Base-by-base conservation (phyloP, 768 basidiomycete genomes). In the Obba rivulosa region DNA sequence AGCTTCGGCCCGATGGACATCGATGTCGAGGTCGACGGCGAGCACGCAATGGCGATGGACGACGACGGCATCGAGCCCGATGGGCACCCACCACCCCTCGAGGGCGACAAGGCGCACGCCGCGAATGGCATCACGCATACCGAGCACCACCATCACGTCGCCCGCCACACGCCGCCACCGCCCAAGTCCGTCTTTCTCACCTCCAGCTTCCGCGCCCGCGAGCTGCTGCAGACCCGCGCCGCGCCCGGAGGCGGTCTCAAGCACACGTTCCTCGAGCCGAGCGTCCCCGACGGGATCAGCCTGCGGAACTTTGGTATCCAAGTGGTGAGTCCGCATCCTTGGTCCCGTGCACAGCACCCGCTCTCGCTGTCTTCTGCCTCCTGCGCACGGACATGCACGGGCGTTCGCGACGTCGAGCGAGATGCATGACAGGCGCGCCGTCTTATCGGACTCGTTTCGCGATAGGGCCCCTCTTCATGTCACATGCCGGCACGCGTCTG, bases 261-360 rank as follows among this genome's bases (percentile, higher is more conserved):
- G 48, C 48, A 52, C 41, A 53, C 51, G n/a, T 91, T 92, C 54
- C 74, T 81, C 34, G 82, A 85, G 36, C 75, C 77, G 13, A 73
- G 72, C 46, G 84, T 92, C 47, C 89, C 89, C 9, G 84, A 88
- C 55, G 89, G 89, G 16, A 89, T 90, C 49, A 85, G 81, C 51
- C 68, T 90, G 59, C 74, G 92, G 55, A 92, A 94, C 69, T 92
- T 94, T 63, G 87, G 88, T 23, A 86, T 92, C 50, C 92, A 94
- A 65, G 80, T 87, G 56, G 86, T 91, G 62, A 73, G 88, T 81
- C 17, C 41, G 21, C 41, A 48, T 52, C 45, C 38, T 18, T 8
- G 39, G 40, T 37, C n/a, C 38, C 53, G 41, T n/a, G 48, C n/a
- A 31, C 28, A 13, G 28, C 5, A 31, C 13, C 7, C 7, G 7